These are phyloP conservation scores for Tolypocladium sp. DNA, from an alignment of 2,329 filamentous ascomycete species.

Conservation along the genomic window DNA sequence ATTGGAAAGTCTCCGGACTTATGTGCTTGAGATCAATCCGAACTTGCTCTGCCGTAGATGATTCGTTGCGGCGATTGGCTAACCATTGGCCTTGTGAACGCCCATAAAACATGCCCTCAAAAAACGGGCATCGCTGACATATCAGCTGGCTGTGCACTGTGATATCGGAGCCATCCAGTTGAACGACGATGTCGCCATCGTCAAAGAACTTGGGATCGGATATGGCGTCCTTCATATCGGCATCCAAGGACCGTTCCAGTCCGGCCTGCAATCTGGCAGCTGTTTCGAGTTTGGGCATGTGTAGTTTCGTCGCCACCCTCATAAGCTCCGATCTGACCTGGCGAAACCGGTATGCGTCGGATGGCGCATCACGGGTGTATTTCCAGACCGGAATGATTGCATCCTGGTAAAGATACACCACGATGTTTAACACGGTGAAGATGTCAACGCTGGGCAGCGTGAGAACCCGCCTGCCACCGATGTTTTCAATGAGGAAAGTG, in stretches of 20 bases:
- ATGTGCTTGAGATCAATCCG: constrained; percentile 79
- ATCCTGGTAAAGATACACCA: constrained; percentile 76
- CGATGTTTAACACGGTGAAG: constrained; percentile 69
- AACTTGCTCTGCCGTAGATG: constrained; percentile 33
- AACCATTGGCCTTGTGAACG: constrained; percentile 81
- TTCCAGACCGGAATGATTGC: constrained; percentile 79
- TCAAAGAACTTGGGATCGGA: constrained; percentile 63
- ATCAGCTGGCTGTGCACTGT: constrained; percentile 69
- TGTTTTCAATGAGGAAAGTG: constrained; percentile 23
- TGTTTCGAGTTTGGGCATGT: constrained; percentile 63
- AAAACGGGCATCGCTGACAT: constrained; percentile 84
- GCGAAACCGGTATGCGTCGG: constrained; percentile 64
- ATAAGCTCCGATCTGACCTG: constrained; percentile 80
- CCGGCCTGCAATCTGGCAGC: constrained; percentile 67
- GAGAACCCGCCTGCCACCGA: constrained; percentile 44
- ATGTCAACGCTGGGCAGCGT: constrained; percentile 64
- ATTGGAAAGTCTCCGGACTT: constrained; percentile 59
- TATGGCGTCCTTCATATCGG: constrained; percentile 63
- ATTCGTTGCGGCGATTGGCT: constrained; percentile 49
- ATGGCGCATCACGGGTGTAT: constrained; percentile 55
- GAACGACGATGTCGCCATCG: constrained; percentile 69
- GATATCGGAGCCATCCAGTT: constrained; percentile 66
- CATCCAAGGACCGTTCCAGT: constrained; percentile 53
- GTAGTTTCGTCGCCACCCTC: constrained; percentile 65
- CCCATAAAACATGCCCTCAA: constrained; percentile 82